Percentiles rank a stretch among this genome's conserved stretches.
Evolutionary conservation across 177 flowering plant species (phyloP).

Genomic region (Vitis hybrid): DNA sequence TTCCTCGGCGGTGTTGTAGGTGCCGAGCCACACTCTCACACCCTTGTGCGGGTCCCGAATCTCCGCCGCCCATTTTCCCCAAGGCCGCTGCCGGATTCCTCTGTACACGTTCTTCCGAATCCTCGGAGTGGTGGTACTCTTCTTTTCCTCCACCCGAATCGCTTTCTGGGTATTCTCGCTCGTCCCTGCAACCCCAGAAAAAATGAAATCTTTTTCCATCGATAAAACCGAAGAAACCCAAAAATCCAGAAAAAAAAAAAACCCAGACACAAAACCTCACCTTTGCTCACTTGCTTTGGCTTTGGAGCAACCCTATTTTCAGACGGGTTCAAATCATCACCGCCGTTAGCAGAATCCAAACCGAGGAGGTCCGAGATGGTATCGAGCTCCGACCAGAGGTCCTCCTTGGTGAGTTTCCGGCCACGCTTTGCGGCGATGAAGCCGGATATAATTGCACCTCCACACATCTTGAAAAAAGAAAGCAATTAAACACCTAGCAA

Average conservation of each 20-base stretch:
- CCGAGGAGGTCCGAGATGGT: constrained; percentile 38
- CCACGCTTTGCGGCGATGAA: constrained; percentile 21
- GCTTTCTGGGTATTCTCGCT: constrained; percentile 7
- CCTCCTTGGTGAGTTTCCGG: constrained; percentile 38
- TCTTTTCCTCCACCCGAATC: constrained; percentile 9
- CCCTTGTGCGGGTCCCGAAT: constrained; percentile 77
- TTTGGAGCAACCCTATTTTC: background rate
- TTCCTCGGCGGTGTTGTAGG: constrained; percentile 64
- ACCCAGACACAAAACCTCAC: background rate
- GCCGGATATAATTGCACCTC: constrained; percentile 75
- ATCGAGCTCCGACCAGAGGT: constrained; percentile 61
- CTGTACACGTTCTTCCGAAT: constrained; percentile 55
- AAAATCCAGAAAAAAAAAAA: background rate
- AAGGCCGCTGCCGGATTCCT: constrained; percentile 72
- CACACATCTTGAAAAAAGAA: constrained; percentile 48
- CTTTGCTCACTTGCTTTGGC: constrained; percentile 7
- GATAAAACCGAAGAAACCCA: background rate
- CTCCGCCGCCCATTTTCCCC: constrained; percentile 89
- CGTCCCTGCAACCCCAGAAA: constrained; percentile 8
- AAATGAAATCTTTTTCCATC: too few species aligned
- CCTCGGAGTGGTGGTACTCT: constrained; percentile 14
- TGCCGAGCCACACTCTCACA: constrained; percentile 77
- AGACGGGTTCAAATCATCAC: background rate
- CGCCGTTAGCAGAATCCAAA: constrained; percentile 12
- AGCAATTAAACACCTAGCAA: background rate